These are phyloP conservation scores for Agaricus blazei DNA, from an alignment of 768 basidiomycete genomes.

Conservation along the genomic window DNA sequence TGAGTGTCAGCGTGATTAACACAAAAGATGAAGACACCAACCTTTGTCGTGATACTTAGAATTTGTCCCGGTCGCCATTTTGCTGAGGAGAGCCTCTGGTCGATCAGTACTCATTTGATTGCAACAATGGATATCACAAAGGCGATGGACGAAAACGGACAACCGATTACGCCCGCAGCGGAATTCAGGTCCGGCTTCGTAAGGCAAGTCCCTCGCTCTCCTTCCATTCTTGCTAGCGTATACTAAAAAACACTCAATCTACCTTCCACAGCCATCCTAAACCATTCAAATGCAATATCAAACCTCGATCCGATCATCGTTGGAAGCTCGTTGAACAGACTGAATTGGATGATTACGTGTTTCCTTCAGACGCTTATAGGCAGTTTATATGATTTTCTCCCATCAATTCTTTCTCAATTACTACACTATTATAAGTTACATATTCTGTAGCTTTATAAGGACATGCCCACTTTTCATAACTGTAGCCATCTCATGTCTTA, in stretches of 20 bases:
- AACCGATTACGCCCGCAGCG: slow-evolving; percentile 30
- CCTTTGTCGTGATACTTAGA: slow-evolving; percentile 18
- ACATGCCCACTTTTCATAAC: too few species aligned
- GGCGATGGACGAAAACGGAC: slow-evolving; percentile 35
- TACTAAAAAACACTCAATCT: not conserved
- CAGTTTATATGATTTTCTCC: not conserved
- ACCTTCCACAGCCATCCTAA: slow-evolving; percentile 39
- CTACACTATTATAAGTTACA: too few species aligned
- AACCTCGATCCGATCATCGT: slow-evolving; percentile 33
- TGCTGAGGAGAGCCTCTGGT: slow-evolving; percentile 43
- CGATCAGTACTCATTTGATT: slow-evolving; percentile 37
- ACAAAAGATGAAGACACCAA: not conserved
- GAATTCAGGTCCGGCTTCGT: slow-evolving; percentile 41
- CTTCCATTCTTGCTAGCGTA: not conserved
- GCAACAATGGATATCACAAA: slow-evolving; percentile 41
- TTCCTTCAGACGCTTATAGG: not conserved
- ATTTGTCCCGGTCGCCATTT: slow-evolving; percentile 53
- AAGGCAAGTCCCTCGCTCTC: slow-evolving; percentile 27
- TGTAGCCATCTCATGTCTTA: too few species aligned
- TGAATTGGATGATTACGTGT: slow-evolving; percentile 13
- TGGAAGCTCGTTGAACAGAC: slow-evolving; percentile 24
- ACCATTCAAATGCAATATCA: slow-evolving; percentile 42
- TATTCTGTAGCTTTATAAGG: too few species aligned
- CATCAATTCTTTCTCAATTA: not conserved
- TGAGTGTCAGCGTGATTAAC: slow-evolving; percentile 16